Percentiles rank a stretch among this genome's conserved stretches.
These are phyloP conservation scores for Cruciata laevipes DNA, from an alignment of 257 asterid species.

Conservation along the genomic window DNA sequence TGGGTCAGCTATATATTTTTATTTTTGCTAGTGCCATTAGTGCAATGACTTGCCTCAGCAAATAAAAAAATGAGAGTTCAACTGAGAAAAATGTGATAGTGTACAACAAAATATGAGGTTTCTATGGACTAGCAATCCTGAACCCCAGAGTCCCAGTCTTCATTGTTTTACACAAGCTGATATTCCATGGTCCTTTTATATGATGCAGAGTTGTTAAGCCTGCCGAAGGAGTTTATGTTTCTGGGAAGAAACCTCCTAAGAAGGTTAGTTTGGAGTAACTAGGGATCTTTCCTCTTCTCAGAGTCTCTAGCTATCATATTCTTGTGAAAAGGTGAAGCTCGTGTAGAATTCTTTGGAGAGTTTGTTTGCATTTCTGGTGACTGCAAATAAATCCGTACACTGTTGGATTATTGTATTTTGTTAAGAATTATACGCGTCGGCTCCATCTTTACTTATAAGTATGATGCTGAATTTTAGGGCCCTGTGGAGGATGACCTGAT, in stretches of 20 bases:
- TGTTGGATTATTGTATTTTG: conserved; percentile 1
- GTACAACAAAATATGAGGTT: not conserved
- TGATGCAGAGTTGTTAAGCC: conserved; percentile 80
- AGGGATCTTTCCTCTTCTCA: conserved; percentile 1
- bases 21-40: too few species aligned
- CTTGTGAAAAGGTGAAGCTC: conserved; percentile 85
- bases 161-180: conserved; percentile 1
- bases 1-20: too few species aligned
- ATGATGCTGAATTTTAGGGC: conserved; percentile 40
- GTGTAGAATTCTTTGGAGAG: conserved; percentile 13
- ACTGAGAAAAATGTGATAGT: not conserved
- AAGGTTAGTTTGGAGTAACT: conserved; percentile 41
- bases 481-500: conserved; percentile 91
- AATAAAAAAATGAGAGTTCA: not conserved
- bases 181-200: conserved; percentile 18
- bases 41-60: not conserved
- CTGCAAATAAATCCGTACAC: not conserved
- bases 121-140: not conserved
- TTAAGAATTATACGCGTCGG: not conserved
- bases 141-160: too few species aligned
- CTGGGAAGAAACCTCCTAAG: conserved; percentile 84
- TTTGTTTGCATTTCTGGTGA: conserved; percentile 5
- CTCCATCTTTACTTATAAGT: not conserved
- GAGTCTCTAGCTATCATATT: conserved; percentile 51
- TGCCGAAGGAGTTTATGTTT: conserved; percentile 81